These are phyloP conservation scores for Abortiporus biennis DNA, from an alignment of 1,284 basidiomycete genomes.

Conservation along the genomic window DNA sequence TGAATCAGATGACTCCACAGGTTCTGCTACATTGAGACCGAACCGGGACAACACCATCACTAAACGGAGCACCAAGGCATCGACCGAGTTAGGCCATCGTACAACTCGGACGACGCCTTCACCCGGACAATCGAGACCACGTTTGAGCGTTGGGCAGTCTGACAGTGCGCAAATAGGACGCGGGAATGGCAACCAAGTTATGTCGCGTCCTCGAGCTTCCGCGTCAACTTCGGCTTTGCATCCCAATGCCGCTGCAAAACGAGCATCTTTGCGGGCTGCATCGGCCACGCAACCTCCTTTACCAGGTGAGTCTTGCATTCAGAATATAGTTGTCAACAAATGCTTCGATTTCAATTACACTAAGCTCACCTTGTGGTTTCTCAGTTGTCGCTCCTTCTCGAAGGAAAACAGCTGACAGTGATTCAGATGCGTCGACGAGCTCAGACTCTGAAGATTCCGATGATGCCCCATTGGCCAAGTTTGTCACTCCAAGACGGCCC, in stretches of 20 bases:
- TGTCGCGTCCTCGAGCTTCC: slow-evolving; percentile 22
- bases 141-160: slow-evolving; percentile 8
- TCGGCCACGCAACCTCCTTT: slow-evolving; percentile 3
- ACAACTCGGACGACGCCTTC: slow-evolving; percentile 12
- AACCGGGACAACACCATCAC: slow-evolving; percentile 29
- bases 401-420: neutral
- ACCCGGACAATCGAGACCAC: slow-evolving; percentile 13
- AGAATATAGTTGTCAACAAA: slow-evolving; percentile 2
- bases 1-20: slow-evolving; percentile 28
- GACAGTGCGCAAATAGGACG: slow-evolving; percentile 7
- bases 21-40: slow-evolving; percentile 28
- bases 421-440: slow-evolving; percentile 13
- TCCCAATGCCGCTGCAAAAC: slow-evolving; percentile 30
- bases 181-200: slow-evolving; percentile 15
- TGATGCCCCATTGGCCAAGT: slow-evolving; percentile 35
- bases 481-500: slow-evolving; percentile 36
- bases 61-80: slow-evolving; percentile 16
- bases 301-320: neutral
- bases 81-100: slow-evolving; percentile 26
- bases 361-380: neutral
- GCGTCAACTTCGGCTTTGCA: slow-evolving; percentile 35
- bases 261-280: slow-evolving; percentile 25
- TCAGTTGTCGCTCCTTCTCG: slow-evolving; percentile 3
- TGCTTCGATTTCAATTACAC: neutral
- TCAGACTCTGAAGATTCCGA: slow-evolving; percentile 23